Conservation (phyloP, 768 basidiomycete species). For the Leccinum obscurum region DNA sequence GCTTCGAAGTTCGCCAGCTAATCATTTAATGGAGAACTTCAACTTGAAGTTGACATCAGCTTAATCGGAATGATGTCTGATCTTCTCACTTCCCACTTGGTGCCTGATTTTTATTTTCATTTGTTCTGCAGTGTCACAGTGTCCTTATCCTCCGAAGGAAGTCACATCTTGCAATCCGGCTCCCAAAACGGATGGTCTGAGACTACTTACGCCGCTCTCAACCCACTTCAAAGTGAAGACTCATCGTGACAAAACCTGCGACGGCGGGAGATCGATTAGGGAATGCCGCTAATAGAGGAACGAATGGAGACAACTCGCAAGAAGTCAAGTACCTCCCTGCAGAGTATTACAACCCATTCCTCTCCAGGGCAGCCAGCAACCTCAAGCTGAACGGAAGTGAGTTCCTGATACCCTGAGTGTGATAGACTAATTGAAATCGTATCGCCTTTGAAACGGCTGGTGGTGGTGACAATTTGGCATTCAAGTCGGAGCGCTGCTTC, state of each 20-base stretch:
- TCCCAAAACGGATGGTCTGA: too few relatives aligned
- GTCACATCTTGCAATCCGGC: too few relatives aligned
- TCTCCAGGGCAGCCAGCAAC: constrained; percentile 56
- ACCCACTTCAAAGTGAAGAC: constrained; percentile 1
- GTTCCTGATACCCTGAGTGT: too few relatives aligned
- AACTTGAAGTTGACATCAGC: too few relatives aligned
- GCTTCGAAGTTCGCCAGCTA: too few relatives aligned
- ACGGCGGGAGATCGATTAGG: not conserved
- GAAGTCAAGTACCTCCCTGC: constrained; percentile 38
- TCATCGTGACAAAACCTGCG: not conserved
- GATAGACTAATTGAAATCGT: not conserved
- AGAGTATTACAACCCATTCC: constrained; percentile 52
- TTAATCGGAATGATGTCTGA: too few relatives aligned
- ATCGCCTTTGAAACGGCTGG: not conserved
- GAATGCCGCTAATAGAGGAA: not conserved
- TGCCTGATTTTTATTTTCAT: too few relatives aligned
- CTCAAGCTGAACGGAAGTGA: constrained; percentile 43
- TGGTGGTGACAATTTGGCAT: not conserved
- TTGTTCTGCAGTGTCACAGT: too few relatives aligned
- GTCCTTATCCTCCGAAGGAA: too few relatives aligned
- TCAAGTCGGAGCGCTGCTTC: not conserved
- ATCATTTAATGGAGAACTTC: too few relatives aligned
- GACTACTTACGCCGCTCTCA: not conserved
- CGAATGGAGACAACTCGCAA: constrained; percentile 1
- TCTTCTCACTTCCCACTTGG: too few relatives aligned